A percentile compares a stretch with the other conserved stretches of the same genome.
Conservation (phyloP, 2,329 filamentous ascomycete genomes). For the Cladosporium sphaerospermum region DNA sequence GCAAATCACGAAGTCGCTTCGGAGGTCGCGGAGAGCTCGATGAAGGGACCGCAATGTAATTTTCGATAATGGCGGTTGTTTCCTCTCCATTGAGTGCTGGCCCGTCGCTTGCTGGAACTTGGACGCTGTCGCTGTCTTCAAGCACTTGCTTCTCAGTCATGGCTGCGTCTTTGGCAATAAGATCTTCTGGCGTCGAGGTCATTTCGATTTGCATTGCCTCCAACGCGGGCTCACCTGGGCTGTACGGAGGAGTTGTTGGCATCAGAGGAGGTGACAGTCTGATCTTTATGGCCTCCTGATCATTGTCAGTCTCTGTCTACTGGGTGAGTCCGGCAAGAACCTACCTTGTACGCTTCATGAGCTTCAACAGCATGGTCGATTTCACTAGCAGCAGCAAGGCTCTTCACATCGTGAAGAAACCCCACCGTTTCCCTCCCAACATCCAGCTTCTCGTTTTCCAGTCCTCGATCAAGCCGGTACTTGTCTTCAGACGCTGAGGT, state of each 20-base stretch:
- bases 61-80: neutral
- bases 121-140: constrained; percentile 23
- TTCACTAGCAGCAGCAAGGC: constrained; percentile 20
- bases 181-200: constrained; percentile 25
- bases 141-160: constrained; percentile 26
- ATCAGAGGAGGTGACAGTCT: constrained; percentile 44
- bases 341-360: neutral
- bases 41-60: neutral
- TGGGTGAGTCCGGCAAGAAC: neutral
- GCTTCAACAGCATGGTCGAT: constrained; percentile 16
- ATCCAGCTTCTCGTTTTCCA: constrained; percentile 32
- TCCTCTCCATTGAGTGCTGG: neutral
- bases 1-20: constrained; percentile 32
- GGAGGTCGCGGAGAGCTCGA: constrained; percentile 29
- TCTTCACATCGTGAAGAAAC: constrained; percentile 28
- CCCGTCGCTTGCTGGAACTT: neutral
- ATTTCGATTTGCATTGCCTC: constrained; percentile 25
- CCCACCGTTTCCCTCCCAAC: constrained; percentile 31
- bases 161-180: constrained; percentile 23
- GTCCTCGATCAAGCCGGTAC: constrained; percentile 11
- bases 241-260: constrained; percentile 36
- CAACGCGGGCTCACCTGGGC: constrained; percentile 25
- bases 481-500: constrained; percentile 15
- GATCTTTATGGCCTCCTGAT: constrained; percentile 25
- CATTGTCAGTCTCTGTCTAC: constrained; percentile 16